Evolutionary conservation across 106 monocot genomes (phyloP).

Genomic region (Platanthera zijinensis): DNA sequence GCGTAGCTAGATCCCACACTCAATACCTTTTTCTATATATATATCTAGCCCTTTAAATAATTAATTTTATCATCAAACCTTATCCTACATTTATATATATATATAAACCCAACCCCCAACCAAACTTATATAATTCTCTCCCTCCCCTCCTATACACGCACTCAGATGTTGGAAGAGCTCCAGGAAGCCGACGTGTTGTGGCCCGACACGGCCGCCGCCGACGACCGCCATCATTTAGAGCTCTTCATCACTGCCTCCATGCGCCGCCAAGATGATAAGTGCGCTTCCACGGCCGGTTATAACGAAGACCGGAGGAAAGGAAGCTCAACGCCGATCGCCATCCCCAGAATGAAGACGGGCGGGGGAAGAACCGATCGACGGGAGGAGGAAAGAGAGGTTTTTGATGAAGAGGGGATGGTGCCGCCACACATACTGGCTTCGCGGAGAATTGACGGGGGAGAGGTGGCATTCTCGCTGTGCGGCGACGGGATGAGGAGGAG

Average conservation of each 20-base stretch:
- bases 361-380: neutral
- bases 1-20: constrained; percentile 5
- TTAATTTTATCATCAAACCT: neutral
- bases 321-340: neutral
- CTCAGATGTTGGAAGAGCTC: neutral
- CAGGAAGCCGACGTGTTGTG: constrained; percentile 12
- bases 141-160: neutral
- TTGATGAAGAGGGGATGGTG: neutral
- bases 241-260: neutral
- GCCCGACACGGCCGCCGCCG: neutral
- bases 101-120: neutral
- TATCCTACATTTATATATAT: neutral
- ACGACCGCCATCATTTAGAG: neutral
- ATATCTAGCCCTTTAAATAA: neutral
- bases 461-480: neutral
- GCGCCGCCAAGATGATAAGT: neutral
- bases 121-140: neutral
- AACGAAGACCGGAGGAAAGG: neutral
- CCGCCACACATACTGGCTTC: constrained; percentile 8
- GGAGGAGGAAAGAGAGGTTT: neutral
- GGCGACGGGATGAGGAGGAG: neutral
- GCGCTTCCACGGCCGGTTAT: neutral
- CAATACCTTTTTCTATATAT: neutral
- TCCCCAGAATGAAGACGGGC: neutral
- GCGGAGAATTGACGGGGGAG: neutral